phyloP scores from a whole-genome alignment of 768 basidiomycete species.

The Pholiota molesta region DNA sequence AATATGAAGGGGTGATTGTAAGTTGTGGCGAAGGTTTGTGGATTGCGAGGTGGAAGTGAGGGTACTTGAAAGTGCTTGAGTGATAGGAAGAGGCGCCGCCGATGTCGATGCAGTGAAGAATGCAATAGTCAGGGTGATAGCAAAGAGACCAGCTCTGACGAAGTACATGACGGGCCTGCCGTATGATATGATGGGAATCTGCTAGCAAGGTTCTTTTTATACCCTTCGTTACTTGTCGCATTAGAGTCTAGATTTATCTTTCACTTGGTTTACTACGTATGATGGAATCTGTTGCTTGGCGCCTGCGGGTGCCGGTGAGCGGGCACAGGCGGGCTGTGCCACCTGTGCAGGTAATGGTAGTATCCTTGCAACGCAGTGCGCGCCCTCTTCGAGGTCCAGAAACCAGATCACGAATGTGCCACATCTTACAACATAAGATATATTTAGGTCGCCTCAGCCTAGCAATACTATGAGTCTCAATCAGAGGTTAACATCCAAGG shows the following conservation, averaged over 20 bases:
- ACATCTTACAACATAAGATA: background rate
- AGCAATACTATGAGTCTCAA: no score
- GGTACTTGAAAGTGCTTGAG: background rate
- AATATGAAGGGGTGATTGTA: background rate
- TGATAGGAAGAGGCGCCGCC: conserved; percentile 16
- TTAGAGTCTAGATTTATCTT: background rate
- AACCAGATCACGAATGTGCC: background rate
- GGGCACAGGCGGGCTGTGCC: background rate
- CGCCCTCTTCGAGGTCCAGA: no score
- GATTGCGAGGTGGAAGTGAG: background rate
- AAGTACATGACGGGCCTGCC: conserved; percentile 8
- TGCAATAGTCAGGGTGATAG: background rate
- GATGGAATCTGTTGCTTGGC: background rate
- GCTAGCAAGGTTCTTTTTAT: background rate
- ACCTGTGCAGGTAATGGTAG: no score
- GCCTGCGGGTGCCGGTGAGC: background rate
- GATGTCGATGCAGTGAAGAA: background rate
- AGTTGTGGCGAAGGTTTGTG: background rate
- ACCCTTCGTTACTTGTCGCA: background rate
- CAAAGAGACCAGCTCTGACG: conserved; percentile 10
- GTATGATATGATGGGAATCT: background rate
- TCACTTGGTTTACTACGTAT: background rate
- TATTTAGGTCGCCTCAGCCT: background rate
- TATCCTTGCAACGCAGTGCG: background rate
- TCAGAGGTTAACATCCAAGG: no score